A percentile compares a stretch with the other conserved stretches of the same genome.
Evolutionary conservation across 768 basidiomycete genomes (phyloP).

Genomic region (Coprinellus aureogranulatus): DNA sequence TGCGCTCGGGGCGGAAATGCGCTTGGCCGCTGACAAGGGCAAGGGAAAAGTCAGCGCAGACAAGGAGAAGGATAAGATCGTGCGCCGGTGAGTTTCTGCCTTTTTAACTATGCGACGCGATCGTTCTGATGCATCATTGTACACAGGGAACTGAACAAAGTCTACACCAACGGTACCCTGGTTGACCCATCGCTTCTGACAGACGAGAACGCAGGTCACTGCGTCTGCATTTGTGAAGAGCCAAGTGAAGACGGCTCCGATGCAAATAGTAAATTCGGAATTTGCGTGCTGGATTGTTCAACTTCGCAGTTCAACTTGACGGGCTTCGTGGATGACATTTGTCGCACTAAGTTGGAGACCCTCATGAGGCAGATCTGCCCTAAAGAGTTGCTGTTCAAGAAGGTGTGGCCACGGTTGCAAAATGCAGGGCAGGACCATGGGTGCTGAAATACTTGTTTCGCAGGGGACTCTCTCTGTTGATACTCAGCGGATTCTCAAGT

Average conservation of each 20-base stretch:
- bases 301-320: conserved; percentile 94
- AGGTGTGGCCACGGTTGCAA: conserved; percentile 46
- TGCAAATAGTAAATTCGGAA: conserved; percentile 64
- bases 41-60: conserved; percentile 58
- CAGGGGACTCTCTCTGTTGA: conserved; percentile 85
- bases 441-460: not conserved
- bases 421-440: not conserved
- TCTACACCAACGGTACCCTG: conserved; percentile 94
- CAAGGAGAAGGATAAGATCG: conserved; percentile 80
- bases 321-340: conserved; percentile 87
- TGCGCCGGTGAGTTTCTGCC: conserved; percentile 55
- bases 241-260: conserved; percentile 41
- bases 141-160: conserved; percentile 83
- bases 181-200: conserved; percentile 85
- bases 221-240: conserved; percentile 80
- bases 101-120: not conserved
- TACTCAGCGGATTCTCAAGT: conserved; percentile 80
- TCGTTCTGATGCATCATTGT: not conserved
- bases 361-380: conserved; percentile 86
- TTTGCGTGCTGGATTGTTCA: conserved; percentile 90
- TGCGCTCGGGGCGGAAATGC: conserved; percentile 95
- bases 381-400: conserved; percentile 87
- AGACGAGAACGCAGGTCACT: conserved; percentile 94
- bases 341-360: conserved; percentile 90
- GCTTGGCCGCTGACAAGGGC: conserved; percentile 68